Evolutionary conservation across 139 green algal genomes (phyloP), one percentile per base, ranked within the genome.

Genomic region (Auxenochlorella protothecoides): DNA sequence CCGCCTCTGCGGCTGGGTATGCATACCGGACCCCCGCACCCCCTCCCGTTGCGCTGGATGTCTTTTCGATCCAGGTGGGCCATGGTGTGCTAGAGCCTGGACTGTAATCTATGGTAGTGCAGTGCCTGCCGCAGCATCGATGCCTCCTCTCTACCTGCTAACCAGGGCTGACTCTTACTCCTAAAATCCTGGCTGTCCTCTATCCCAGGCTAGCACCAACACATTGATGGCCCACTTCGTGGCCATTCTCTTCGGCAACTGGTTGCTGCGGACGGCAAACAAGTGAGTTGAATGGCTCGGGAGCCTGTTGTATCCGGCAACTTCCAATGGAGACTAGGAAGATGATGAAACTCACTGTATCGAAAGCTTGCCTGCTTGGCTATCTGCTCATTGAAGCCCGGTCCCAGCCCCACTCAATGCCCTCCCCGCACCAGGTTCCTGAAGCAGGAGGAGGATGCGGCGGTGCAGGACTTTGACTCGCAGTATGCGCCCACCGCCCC

Each of bases 41-140:
- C 63, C 80, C 77, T 3, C 90, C 94, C 5, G 79, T 95, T 53
- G 90, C 91, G 0, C 81, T 97, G 27, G 92, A 97, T 69, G 87
- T 97, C 5, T 97, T 97, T 76, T 82, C 89, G 44, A 81, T 97
- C 14, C 90, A 96, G 88, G 89, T 92, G 60, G 78, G 44, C 53
- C 55, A 55, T 8, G 55, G 6, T 63, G 66, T 61, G 53, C 11
- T 51, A 10, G 14, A 5, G 51, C 2, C n/a, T 9, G 9, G 27
- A 1, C 27, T 44, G 27, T 44, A 44, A 44, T 44, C 0, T 44
- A 44, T 1, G 27, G 27, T 44, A 0, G 27, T 44, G 27, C 27
- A 1, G 27, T 44, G 27, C 27, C 27, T 44, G 27, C 27, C 27
- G 27, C 27, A 44, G 27, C 27, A 44, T 44, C 27, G 27, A 44